Evolutionary conservation across 805 yeast species (phyloP).

Genomic region (Saccharomycopsis vini): DNA sequence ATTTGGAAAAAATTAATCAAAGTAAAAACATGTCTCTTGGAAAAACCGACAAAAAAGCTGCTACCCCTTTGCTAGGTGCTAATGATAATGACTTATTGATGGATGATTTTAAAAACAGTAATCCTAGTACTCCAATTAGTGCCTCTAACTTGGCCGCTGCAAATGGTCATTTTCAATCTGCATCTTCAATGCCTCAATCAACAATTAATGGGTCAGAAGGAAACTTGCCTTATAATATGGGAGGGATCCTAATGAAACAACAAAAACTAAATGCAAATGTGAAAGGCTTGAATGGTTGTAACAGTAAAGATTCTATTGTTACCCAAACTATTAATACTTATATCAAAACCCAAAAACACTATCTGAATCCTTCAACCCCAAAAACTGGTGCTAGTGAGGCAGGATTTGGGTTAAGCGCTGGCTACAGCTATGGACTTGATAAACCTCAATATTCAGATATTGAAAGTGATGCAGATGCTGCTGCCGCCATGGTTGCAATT

Average conservation of each 20-base stretch:
- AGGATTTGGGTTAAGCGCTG: neutral
- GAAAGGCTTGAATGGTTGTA: neutral
- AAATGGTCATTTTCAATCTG: too few relatives aligned
- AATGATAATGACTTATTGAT: too few relatives aligned
- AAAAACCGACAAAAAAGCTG: neutral
- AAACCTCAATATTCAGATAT: neutral
- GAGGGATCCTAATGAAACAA: neutral
- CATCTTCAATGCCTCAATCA: too few relatives aligned
- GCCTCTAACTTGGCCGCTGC: too few relatives aligned
- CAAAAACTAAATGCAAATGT: too few relatives aligned
- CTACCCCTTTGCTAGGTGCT: neutral
- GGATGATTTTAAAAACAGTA: too few relatives aligned
- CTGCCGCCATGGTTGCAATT: neutral
- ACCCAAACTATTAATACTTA: neutral
- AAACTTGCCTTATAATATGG: neutral
- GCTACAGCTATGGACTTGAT: neutral
- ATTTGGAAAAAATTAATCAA: slow-evolving; percentile 14
- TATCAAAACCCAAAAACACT: slow-evolving; percentile 2
- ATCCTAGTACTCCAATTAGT: slow-evolving; percentile 2
- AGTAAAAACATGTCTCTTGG: slow-evolving; percentile 9
- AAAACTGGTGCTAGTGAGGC: slow-evolving; percentile 1
- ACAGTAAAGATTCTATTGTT: neutral
- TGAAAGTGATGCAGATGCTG: slow-evolving; percentile 2
- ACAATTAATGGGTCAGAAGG: too few relatives aligned
- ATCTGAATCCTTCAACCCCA: slow-evolving; percentile 9